These are phyloP conservation scores for Ambrosiella cleistominuta DNA, from an alignment of 2,329 filamentous ascomycete genomes.

Conservation along the genomic window DNA sequence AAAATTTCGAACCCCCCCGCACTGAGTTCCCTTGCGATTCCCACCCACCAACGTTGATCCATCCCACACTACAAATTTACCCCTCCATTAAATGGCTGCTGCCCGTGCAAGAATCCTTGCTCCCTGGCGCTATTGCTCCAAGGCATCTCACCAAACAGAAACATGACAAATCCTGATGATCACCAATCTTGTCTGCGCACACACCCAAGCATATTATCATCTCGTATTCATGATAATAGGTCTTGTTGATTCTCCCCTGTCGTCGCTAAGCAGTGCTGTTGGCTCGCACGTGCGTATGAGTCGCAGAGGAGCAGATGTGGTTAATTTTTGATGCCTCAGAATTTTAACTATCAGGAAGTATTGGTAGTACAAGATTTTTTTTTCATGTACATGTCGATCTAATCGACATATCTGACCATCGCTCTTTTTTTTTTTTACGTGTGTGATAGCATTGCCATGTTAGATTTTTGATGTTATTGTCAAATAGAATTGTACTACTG, in stretches of 20 bases:
- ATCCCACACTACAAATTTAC: constrained; percentile 8
- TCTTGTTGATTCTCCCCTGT: constrained; percentile 1
- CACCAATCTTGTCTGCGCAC: not conserved
- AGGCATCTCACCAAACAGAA: not conserved
- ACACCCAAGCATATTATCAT: not conserved
- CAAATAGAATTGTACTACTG: too few species aligned
- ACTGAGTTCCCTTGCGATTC: constrained; percentile 11
- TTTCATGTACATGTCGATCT: too few species aligned
- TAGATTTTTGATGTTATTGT: too few species aligned
- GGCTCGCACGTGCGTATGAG: not conserved
- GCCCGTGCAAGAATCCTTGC: constrained; percentile 9
- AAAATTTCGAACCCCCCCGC: constrained; percentile 11
- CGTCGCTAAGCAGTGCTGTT: constrained; percentile 7
- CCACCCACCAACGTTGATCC: constrained; percentile 10
- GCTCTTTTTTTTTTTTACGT: too few species aligned
- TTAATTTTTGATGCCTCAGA: too few species aligned
- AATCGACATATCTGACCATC: too few species aligned
- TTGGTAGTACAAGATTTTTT: too few species aligned
- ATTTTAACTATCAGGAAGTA: too few species aligned
- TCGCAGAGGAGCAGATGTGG: not conserved
- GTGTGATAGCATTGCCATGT: too few species aligned
- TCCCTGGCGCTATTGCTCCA: not conserved
- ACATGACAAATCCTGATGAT: not conserved
- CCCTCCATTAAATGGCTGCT: constrained; percentile 5
- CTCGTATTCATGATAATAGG: not conserved